Percentiles rank a stretch among this genome's conserved stretches.
phyloP scores from a whole-genome alignment of 140 eudicot genomes.

The Stevia rebaudiana region DNA sequence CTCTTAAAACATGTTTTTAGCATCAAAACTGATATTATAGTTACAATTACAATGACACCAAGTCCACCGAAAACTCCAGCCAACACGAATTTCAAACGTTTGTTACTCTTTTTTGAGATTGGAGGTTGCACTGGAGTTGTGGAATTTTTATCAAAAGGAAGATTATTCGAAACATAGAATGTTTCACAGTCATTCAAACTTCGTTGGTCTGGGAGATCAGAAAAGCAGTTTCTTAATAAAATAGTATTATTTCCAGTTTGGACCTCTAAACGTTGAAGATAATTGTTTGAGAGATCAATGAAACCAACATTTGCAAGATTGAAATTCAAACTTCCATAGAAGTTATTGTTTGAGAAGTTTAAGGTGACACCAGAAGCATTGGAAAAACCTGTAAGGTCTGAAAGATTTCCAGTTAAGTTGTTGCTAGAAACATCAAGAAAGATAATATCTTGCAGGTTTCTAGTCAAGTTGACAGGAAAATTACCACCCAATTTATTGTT shows the following conservation, averaged over 20 bases:
- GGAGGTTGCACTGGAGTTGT: conserved; percentile 30
- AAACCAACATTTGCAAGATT: conserved; percentile 7
- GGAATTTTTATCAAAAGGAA: conserved; percentile 26
- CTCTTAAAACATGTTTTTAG: conserved; percentile 30
- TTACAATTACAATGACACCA: conserved; percentile 39
- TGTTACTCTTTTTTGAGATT: conserved; percentile 19
- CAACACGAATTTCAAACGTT: conserved; percentile 33
- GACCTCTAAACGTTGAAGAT: conserved; percentile 46
- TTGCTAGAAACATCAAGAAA: conserved; percentile 42
- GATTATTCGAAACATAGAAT: conserved; percentile 36
- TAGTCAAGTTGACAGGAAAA: conserved; percentile 25
- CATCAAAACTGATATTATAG: conserved; percentile 24
- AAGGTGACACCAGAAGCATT: conserved; percentile 30
- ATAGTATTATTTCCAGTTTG: conserved; percentile 1
- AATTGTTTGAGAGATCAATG: conserved; percentile 57
- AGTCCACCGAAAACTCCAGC: conserved; percentile 72
- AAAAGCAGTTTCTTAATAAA: conserved; percentile 40
- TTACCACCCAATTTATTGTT: conserved; percentile 41
- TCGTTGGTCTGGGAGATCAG: conserved; percentile 37
- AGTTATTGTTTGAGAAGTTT: conserved; percentile 54
- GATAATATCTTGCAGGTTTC: conserved; percentile 18
- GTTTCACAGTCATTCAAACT: conserved; percentile 36
- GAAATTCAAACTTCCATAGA: conserved; percentile 41
- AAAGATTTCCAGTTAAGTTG: conserved; percentile 43
- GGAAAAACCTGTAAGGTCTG: conserved; percentile 18